Base-by-base conservation (phyloP, 148 eudicot genomes). In the Oxyria digyna region DNA sequence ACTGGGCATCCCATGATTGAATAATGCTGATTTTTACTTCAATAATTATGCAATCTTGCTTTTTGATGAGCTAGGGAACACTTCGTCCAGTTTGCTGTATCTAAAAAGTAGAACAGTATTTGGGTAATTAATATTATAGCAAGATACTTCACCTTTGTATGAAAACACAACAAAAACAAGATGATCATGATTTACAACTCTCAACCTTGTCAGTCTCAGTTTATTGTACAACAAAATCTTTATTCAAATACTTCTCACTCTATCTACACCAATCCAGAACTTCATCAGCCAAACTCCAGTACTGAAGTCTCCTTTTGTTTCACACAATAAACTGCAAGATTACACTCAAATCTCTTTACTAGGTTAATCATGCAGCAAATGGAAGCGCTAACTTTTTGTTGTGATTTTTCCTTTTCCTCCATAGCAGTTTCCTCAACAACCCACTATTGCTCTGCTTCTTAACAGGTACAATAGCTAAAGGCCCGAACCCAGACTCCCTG, bases 391-490 rank as follows among this genome's bases (percentile, higher is more conserved):
- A 59, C 38, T 59, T 59, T 18, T 59, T 59, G 65, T 20, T 59
- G 29, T 59, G 65, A 9, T 59, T 29, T 29, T 29, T 59, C 65
- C 29, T 87, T 78, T 74, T 76, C 75, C 85, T 81, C 85, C 87
- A 74, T 23, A 89, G 74, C 29, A 91, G 84, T 74, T 74, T 91
- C 79, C 76, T 87, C 46, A 77, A 72, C 41, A 89, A 45, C 42
- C 89, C 89, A 12, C 80, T 74, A 3, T 70, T 77, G 52, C 57
- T 78, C 72, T 83, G 80, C 81, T 62, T 80, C 73, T 82, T 81
- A 14, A 26, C 26, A 14, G 90, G 86, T 59, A 81, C 85, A 35
- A 89, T 72, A 48, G 97, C 88, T 78, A 80, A 46, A 77, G 85
- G 69, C 71, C 67, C 72, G 38, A 27, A 59, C 4, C 43, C 69